These are phyloP conservation scores for Capsella rubella DNA, from an alignment of 441 rosid genomes.

Conservation along the genomic window DNA sequence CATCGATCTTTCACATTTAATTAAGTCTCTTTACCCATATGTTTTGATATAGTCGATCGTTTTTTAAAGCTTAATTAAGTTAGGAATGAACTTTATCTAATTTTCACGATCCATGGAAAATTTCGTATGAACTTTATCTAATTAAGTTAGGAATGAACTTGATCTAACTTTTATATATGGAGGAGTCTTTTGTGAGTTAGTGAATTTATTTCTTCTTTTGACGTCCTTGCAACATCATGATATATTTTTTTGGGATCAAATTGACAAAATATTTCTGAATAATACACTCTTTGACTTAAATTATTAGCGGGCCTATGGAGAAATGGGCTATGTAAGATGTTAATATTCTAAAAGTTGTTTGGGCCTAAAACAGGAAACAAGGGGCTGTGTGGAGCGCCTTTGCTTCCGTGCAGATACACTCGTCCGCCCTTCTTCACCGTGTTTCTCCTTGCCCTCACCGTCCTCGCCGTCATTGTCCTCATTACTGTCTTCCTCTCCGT, in stretches of 20 bases:
- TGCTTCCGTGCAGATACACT: conserved; percentile 53
- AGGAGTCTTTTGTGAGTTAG: conserved; percentile 25
- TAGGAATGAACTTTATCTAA: background rate
- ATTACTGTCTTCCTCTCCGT: conserved; percentile 35
- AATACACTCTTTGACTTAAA: background rate
- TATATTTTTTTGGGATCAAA: too few species aligned
- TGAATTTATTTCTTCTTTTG: background rate
- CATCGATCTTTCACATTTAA: background rate
- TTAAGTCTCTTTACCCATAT: background rate
- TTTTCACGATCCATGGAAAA: background rate
- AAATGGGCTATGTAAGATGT: background rate
- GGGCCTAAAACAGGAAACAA: conserved; percentile 59
- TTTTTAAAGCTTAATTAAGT: too few species aligned
- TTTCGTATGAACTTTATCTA: too few species aligned
- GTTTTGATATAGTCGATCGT: too few species aligned
- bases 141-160: too few species aligned
- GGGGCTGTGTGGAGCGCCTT: conserved; percentile 74
- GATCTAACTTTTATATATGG: too few species aligned
- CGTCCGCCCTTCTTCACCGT: conserved; percentile 37
- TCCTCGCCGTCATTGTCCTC: conserved; percentile 44
- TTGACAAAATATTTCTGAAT: background rate
- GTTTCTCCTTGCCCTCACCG: conserved; percentile 40
- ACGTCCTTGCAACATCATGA: background rate
- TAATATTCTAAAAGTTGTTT: background rate
- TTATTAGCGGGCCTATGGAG: background rate